Base-by-base conservation (phyloP, 2,329 filamentous ascomycete genomes). In the Fusarium metavorans region DNA sequence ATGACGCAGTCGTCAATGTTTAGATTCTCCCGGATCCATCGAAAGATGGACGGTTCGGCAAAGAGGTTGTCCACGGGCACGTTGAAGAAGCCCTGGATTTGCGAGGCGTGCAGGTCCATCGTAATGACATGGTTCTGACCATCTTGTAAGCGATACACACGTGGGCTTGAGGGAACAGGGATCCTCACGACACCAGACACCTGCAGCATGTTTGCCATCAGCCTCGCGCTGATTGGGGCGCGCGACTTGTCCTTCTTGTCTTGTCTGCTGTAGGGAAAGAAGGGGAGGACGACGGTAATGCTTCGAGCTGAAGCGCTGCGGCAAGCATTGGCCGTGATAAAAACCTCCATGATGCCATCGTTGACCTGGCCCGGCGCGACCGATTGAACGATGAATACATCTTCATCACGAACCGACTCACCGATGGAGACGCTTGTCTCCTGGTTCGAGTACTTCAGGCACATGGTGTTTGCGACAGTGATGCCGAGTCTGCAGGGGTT, bases 251-350 rank as follows among this genome's bases (percentile, higher is more conserved):
- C 95, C 85, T 98, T 98, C 88, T 98, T 98, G 84, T 98, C 96
- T 85, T 98, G 95, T 59, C 95, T 92, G 14, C 95, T 95, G 81
- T 98, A 98, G 30, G 95, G 95, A 85, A 97, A 98, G 85, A 97
- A 98, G 77, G 95, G 95, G 63, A 98, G 93, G 73, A 98, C 94
- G 72, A 95, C 95, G 18, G 95, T 98, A 84, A 98, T 97, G 75
- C 95, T 93, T 73, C 95, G 91, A 9, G 95, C 95, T 39, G 84
- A 86, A 34, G 87, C 87, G 27, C 85, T 88, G 25, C 85, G 85
- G 88, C 95, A 98, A 73, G 95, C 95, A 81, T 97, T 97, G 84
- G 97, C 97, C 92, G 98, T 97, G 85, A 98, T 98, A 74, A 98
- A 89, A 48, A 98, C 91, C 85, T 98, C 96, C 95, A 98, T 98